These are phyloP conservation scores for Bocquillonia castaneifolia DNA, from an alignment of 441 rosid species.

Conservation along the genomic window DNA sequence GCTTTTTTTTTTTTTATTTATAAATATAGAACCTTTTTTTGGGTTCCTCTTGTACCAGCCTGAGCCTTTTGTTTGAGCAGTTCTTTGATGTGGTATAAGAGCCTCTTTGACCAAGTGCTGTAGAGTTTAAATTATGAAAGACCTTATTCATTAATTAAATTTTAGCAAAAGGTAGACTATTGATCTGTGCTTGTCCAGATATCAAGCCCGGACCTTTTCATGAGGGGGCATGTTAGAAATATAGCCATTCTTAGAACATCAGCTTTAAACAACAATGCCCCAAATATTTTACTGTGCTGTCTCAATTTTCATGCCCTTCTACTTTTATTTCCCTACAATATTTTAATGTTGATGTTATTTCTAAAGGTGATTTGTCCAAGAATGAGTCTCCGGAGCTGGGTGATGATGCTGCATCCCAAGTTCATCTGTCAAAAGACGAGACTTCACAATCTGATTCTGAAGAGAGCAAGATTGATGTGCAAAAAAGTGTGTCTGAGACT, in stretches of 20 bases:
- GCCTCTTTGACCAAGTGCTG: background rate
- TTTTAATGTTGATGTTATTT: slow-evolving; percentile 24
- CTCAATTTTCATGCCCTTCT: slow-evolving; percentile 8
- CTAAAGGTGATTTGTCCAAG: slow-evolving; percentile 43
- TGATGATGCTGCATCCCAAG: slow-evolving; percentile 28
- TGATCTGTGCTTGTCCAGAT: background rate
- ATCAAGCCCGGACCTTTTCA: background rate
- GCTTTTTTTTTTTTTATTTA: background rate
- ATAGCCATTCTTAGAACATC: background rate
- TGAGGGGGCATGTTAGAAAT: background rate
- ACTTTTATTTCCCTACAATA: slow-evolving; percentile 5
- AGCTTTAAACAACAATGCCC: background rate
- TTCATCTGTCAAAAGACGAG: slow-evolving; percentile 45
- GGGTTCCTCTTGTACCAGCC: background rate
- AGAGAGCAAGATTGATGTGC: slow-evolving; percentile 27
- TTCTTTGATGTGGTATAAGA: background rate
- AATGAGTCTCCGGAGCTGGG: slow-evolving; percentile 42
- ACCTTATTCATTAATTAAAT: background rate
- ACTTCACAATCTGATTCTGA: slow-evolving; percentile 40
- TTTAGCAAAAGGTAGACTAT: background rate
- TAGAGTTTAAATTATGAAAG: background rate
- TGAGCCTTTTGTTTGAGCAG: slow-evolving; percentile 1
- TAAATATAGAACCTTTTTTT: background rate
- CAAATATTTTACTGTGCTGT: background rate
- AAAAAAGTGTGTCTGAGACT: slow-evolving; percentile 31